These are phyloP conservation scores for Saccharomycopsis crataegensis DNA, from an alignment of 1,139 yeast species.

Conservation along the genomic window DNA sequence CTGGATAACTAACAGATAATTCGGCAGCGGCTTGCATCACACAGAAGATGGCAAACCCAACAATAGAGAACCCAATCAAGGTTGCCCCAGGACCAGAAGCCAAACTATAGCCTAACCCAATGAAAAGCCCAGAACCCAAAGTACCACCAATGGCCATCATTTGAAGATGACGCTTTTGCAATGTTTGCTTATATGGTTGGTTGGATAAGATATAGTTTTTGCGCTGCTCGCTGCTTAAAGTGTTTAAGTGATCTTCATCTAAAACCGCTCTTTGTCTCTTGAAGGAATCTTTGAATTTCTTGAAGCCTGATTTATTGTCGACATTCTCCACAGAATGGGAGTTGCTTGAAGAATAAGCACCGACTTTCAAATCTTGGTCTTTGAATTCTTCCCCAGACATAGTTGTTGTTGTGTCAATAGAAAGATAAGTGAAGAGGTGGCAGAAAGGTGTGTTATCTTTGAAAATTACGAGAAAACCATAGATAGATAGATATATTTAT, in stretches of 20 bases:
- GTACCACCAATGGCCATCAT: slow-evolving; percentile 52
- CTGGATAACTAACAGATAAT: slow-evolving; percentile 53
- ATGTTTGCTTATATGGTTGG: slow-evolving; percentile 36
- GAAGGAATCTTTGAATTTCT: slow-evolving; percentile 28
- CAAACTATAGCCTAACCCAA: slow-evolving; percentile 45
- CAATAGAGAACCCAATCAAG: slow-evolving; percentile 37
- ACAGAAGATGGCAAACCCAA: slow-evolving; percentile 38
- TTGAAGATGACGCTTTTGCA: slow-evolving; percentile 48
- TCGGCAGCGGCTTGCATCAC: slow-evolving; percentile 57
- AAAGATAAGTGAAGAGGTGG: too few species aligned
- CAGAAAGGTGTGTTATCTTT: too few species aligned
- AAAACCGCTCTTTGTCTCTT: slow-evolving; percentile 31
- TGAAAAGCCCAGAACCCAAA: slow-evolving; percentile 47
- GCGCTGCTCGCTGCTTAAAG: slow-evolving; percentile 53
- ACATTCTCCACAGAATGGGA: too few species aligned
- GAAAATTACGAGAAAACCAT: too few species aligned
- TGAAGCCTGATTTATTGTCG: neutral
- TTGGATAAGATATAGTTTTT: slow-evolving; percentile 36
- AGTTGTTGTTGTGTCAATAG: too few species aligned
- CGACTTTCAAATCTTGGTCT: too few species aligned
- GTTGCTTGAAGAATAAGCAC: too few species aligned
- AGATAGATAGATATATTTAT: too few species aligned
- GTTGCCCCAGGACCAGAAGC: slow-evolving; percentile 49
- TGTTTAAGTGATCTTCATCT: slow-evolving; percentile 45
- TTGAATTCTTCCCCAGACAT: too few species aligned